Base-by-base conservation (phyloP, 139 green algal species). In the Volvox africanus region DNA sequence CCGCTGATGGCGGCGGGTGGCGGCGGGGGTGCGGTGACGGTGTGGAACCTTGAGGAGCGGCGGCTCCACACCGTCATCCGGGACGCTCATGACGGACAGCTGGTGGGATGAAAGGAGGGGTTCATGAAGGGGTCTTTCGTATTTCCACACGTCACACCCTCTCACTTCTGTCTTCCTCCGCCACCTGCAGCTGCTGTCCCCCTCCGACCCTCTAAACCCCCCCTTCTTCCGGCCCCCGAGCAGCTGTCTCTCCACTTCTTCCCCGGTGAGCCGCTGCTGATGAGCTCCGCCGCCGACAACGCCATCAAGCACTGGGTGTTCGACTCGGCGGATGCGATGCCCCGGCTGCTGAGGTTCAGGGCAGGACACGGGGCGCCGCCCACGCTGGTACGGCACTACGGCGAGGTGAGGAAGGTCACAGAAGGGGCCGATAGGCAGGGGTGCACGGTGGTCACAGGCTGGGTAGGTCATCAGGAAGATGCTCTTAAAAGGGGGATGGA, bases 291-390 rank as follows among this genome's bases (percentile, higher is more conserved):
- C 2, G 94, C 88, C 0, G 98, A 99, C 96, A 99, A 99, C 95
- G 92, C 94, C 44, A 61, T 99, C n/a, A 99, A 99, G 95, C 97
- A 99, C 77, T 99, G 97, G 98, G 95, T 99, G 61, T 98, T 99
- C 77, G 97, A 99, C 90, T 91, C 88, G 21, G 77, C 87, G 0
- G 96, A 98, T 30, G 95, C 93, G 50, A 79, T 91, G 14, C 93
- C 94, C 16, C 93, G 95, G 13, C 94, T 99, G 91, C 96, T 99
- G 80, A 94, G 96, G 73, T 99, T 98, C 94, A 94, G 98, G 35
- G 91, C 83, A n/a, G 98, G 98, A 1, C 98, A 99, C 95, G 92
- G 91, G 16, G 95, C 96, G 28, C 97, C 98, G 18, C 98, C 98
- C 69, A 93, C 94, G 35, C 67, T 94, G 14, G 89, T 99, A n/a